Conservation (phyloP, 2,329 filamentous ascomycete species). For the Exophiala sp. region DNA sequence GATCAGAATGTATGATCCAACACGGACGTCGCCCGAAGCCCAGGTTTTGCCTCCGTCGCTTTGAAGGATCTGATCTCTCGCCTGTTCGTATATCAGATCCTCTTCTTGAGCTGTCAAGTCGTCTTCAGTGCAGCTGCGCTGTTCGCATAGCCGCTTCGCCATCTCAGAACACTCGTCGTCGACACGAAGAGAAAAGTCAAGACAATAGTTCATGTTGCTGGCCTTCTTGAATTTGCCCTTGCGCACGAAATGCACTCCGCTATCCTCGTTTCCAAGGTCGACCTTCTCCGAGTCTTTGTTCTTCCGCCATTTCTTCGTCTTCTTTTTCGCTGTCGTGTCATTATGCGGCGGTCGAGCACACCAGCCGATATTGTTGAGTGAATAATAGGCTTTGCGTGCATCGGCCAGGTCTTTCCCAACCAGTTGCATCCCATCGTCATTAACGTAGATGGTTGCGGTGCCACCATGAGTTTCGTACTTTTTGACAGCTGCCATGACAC, state of each 20-base stretch:
- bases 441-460: constrained; percentile 35
- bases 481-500: constrained; percentile 55
- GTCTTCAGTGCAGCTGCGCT: background rate
- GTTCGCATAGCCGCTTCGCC: background rate
- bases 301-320: constrained; percentile 8
- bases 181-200: constrained; percentile 1
- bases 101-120: background rate
- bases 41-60: constrained; percentile 13
- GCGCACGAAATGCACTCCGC: constrained; percentile 33
- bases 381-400: constrained; percentile 2
- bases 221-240: constrained; percentile 18
- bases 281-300: constrained; percentile 3
- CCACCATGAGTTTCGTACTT: constrained; percentile 57
- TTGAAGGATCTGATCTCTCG: background rate
- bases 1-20: constrained; percentile 72
- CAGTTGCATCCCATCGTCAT: constrained; percentile 38
- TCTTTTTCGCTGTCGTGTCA: background rate
- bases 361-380: constrained; percentile 18
- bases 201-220: constrained; percentile 14
- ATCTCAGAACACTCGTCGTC: background rate
- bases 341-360: background rate
- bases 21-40: constrained; percentile 73
- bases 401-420: constrained; percentile 20
- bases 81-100: background rate
- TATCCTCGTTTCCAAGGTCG: background rate